Evolutionary conservation across 2,329 filamentous ascomycete genomes (phyloP).

Genomic region (Alternaria postmessia): DNA sequence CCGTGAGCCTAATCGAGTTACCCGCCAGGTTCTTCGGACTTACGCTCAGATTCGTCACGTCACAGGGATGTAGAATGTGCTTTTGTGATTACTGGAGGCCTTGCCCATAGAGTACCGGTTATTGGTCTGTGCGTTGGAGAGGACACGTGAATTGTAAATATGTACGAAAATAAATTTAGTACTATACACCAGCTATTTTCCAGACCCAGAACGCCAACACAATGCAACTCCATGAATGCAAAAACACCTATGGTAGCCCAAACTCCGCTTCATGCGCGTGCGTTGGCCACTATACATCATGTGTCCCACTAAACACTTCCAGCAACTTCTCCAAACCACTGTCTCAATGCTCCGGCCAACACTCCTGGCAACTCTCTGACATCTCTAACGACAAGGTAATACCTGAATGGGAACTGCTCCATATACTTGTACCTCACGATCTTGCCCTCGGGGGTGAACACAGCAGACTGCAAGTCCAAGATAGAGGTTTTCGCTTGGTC

Average conservation of each 20-base stretch:
- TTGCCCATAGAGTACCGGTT: no score
- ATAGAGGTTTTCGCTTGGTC: constrained; percentile 72
- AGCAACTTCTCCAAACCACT: constrained; percentile 87
- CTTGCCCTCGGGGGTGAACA: constrained; percentile 74
- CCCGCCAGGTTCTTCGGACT: neutral
- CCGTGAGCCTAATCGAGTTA: neutral
- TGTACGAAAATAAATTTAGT: neutral
- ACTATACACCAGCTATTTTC: neutral
- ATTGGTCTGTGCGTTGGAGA: no score
- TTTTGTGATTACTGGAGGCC: no score
- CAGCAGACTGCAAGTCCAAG: constrained; percentile 85
- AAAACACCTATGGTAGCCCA: neutral
- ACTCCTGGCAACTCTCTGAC: constrained; percentile 90
- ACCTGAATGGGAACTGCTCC: constrained; percentile 95
- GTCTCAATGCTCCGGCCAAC: constrained; percentile 84
- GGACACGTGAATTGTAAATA: neutral
- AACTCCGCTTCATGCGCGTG: neutral
- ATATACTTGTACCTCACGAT: constrained; percentile 90
- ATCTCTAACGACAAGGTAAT: constrained; percentile 93
- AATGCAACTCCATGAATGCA: neutral
- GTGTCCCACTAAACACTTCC: constrained; percentile 38
- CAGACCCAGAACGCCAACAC: neutral
- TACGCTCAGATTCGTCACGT: neutral
- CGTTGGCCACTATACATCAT: neutral
- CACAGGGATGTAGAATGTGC: no score